Evolutionary conservation across 352 stramenopile species (phyloP).

Genomic region (Poterioochromonas sp.): DNA sequence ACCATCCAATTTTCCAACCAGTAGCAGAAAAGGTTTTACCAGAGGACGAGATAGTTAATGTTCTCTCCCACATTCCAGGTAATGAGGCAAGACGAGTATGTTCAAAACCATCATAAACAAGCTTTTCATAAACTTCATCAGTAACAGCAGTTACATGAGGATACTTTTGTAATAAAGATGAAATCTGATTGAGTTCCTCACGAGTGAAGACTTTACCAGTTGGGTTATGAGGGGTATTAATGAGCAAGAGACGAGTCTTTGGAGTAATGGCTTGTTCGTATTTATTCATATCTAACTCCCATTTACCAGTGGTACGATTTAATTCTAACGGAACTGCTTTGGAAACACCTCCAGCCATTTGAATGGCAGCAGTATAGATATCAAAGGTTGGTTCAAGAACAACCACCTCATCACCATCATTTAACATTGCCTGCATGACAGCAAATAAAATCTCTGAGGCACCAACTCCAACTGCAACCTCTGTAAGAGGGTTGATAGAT

Average conservation of each 20-base stretch:
- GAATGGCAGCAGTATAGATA: conserved; percentile 73
- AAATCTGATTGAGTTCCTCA: conserved; percentile 81
- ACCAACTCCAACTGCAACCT: conserved; percentile 85
- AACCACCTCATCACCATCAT: conserved; percentile 87
- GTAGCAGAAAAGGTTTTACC: conserved; percentile 75
- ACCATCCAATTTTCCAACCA: conserved; percentile 76
- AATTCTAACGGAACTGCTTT: conserved; percentile 56
- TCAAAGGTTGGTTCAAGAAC: conserved; percentile 95
- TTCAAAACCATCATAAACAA: conserved; percentile 35
- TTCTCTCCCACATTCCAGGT: conserved; percentile 67
- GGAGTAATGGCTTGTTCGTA: conserved; percentile 72
- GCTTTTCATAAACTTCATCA: conserved; percentile 68
- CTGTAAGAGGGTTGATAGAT: conserved; percentile 69
- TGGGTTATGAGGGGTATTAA: conserved; percentile 98
- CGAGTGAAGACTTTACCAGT: conserved; percentile 92
- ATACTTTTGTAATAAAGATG: conserved; percentile 65
- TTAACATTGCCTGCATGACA: conserved; percentile 75
- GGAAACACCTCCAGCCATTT: conserved; percentile 64
- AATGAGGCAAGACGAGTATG: conserved; percentile 64
- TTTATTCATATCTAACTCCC: conserved; percentile 68
- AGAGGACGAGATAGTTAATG: conserved; percentile 64
- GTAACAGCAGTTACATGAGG: conserved; percentile 82
- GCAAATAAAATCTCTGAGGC: conserved; percentile 88
- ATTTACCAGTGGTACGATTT: conserved; percentile 38
- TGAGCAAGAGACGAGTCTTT: conserved; percentile 82